These are phyloP conservation scores for Sclerotinia subarctica DNA, from an alignment of 2,329 filamentous ascomycete genomes.

Conservation along the genomic window DNA sequence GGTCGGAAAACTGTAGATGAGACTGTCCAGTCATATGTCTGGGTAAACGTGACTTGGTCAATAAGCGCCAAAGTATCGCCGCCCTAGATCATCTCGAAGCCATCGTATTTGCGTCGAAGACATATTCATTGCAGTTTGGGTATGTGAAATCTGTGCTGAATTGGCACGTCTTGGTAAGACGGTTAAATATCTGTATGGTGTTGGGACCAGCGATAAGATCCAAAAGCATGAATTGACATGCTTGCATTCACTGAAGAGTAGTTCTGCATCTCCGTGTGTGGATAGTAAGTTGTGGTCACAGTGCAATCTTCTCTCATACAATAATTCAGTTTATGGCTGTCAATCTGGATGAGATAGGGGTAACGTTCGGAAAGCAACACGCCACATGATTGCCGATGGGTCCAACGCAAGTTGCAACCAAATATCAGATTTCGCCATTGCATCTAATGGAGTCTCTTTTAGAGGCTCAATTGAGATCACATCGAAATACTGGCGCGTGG, in stretches of 20 bases:
- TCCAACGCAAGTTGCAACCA: neutral
- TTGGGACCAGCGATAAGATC: neutral
- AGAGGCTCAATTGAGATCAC: neutral
- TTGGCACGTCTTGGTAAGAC: neutral
- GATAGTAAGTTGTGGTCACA: neutral
- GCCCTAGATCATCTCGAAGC: neutral
- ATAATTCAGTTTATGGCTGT: neutral
- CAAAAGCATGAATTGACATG: neutral
- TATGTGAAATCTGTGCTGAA: neutral
- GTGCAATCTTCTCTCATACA: neutral
- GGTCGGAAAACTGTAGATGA: neutral
- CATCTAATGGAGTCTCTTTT: neutral
- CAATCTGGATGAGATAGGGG: neutral
- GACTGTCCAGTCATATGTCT: neutral
- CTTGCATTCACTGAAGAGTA: neutral
- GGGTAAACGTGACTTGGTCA: neutral
- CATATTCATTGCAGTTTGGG: neutral
- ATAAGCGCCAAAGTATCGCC: neutral
- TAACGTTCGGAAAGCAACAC: conserved; percentile 1
- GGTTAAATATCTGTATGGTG: neutral
- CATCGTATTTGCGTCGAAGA: neutral
- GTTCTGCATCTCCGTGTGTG: neutral
- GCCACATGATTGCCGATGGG: neutral
- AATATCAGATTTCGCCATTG: neutral
- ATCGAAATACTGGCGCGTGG: neutral